Evolutionary conservation across 2,329 filamentous ascomycete genomes (phyloP), one percentile per base, ranked within the genome.

Genomic region (Neofusicoccum cordaticola): DNA sequence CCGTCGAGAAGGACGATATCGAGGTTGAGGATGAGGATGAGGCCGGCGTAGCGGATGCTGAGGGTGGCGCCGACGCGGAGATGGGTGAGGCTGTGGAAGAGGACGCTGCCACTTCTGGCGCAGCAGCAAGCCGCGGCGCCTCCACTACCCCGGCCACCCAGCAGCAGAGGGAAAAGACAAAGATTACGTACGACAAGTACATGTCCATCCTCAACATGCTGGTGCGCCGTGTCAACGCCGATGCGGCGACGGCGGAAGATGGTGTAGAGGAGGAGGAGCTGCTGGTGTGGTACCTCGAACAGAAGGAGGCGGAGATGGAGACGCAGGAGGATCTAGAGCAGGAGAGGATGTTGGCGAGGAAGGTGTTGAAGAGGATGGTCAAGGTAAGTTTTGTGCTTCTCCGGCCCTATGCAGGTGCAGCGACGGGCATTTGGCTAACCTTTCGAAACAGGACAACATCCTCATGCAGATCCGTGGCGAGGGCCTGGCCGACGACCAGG

Each of bases 171-270:
- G 82, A 84, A 70, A 93, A 90, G 80, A 95, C 91, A 62, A 95
- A 93, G 72, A 94, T 99, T 74, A 96, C 93, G 3, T 96, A 96
- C 73, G 94, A 98, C 72, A 95, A 96, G 78, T 99, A 96, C 78
- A 91, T 94, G 75, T 85, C 86, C 72, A 97, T 98, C 77, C 86
- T 97, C 66, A 97, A 96, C 75, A 79, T 91, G 72, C 83, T 99
- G 52, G 91, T 97, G 35, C 86, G 89, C 69, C 88, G 90, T 27
- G 88, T 99, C 71, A 92, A 90, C 70, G 90, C 94, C 63, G 92
- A 96, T 71, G 93, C 98, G 78, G 77, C 84, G 6, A 81, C 83
- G 11, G 86, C 82, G 0, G 92, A 91, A 45, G 92, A 97, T 69
- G 95, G 95, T 64, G 89, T 97, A 11, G 90, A 93, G 66, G 89